Evolutionary conservation across 2,329 filamentous ascomycete genomes (phyloP).

Genomic region (Sporothrix mexicana): DNA sequence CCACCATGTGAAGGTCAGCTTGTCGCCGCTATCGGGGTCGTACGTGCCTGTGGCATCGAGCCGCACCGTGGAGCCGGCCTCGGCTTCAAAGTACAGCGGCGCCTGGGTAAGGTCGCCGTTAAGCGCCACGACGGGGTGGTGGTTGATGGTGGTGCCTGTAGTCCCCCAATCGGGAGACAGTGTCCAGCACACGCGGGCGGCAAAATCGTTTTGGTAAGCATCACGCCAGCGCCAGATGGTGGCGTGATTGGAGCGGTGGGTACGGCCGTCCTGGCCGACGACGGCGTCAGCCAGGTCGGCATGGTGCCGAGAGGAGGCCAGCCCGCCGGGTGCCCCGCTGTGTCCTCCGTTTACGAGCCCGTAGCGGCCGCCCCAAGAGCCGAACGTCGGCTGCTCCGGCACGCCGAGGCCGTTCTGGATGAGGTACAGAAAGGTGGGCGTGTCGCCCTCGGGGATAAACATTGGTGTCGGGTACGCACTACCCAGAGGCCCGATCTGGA

Average conservation of each 20-base stretch:
- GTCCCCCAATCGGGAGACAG: no score
- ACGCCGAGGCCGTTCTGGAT: conserved; percentile 54
- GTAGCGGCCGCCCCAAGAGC: background rate
- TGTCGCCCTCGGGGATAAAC: conserved; percentile 61
- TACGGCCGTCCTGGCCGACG: background rate
- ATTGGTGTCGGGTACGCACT: conserved; percentile 53
- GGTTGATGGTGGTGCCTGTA: no score
- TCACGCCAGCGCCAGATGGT: background rate
- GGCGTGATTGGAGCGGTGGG: background rate
- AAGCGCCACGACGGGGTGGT: background rate
- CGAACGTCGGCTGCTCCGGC: background rate
- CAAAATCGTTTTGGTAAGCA: background rate
- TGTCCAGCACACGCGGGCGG: background rate
- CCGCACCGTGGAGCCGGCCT: background rate
- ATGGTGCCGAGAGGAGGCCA: no score
- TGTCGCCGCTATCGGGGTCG: background rate
- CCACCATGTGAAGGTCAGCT: background rate
- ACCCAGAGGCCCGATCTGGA: conserved; percentile 57
- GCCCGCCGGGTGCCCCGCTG: no score
- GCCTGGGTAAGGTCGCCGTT: background rate
- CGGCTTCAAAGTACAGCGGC: background rate
- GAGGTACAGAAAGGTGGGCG: conserved; percentile 56
- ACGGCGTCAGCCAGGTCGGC: background rate
- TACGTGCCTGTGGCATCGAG: background rate
- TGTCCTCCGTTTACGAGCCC: background rate